phyloP scores from a whole-genome alignment of 129 eudicot genomes.

The Flaveria linearis region DNA sequence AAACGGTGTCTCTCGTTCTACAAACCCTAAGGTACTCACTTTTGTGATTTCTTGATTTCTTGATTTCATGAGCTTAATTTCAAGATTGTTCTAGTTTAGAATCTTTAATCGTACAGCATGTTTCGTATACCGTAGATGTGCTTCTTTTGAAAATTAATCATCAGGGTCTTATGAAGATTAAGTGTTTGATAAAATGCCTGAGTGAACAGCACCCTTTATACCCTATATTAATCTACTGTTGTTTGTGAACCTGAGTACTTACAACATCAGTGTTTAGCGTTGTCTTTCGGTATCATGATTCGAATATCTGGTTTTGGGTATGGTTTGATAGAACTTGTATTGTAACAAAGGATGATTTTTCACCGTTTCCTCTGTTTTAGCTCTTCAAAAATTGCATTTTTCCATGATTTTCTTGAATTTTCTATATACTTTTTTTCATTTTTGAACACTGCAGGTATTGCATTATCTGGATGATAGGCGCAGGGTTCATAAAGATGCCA shows the following conservation, averaged over 20 bases:
- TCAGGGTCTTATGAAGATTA: conserved; percentile 7
- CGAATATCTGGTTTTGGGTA: background rate
- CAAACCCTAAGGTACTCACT: conserved; percentile 48
- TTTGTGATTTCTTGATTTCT: background rate
- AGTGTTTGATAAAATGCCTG: conserved; percentile 53
- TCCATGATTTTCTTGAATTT: background rate
- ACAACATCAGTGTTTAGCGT: background rate
- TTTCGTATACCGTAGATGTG: background rate
- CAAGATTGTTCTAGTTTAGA: background rate
- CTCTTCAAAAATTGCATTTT: background rate
- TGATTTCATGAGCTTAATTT: background rate
- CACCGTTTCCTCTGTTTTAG: background rate
- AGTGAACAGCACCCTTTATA: conserved; percentile 1
- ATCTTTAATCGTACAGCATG: background rate
- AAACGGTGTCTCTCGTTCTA: conserved; percentile 18
- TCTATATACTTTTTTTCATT: background rate
- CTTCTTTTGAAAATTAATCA: background rate
- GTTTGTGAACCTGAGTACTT: background rate
- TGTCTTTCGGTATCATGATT: background rate
- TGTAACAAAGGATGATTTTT: too few relatives aligned
- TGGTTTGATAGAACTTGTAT: conserved; percentile 13
- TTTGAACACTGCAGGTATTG: conserved; percentile 47
- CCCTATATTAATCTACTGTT: background rate
- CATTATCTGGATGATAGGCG: conserved; percentile 54
- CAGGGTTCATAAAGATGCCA: conserved; percentile 71